Base-by-base conservation (phyloP, 768 basidiomycete species). In the Pseudohyphozyma bogoriensis region DNA sequence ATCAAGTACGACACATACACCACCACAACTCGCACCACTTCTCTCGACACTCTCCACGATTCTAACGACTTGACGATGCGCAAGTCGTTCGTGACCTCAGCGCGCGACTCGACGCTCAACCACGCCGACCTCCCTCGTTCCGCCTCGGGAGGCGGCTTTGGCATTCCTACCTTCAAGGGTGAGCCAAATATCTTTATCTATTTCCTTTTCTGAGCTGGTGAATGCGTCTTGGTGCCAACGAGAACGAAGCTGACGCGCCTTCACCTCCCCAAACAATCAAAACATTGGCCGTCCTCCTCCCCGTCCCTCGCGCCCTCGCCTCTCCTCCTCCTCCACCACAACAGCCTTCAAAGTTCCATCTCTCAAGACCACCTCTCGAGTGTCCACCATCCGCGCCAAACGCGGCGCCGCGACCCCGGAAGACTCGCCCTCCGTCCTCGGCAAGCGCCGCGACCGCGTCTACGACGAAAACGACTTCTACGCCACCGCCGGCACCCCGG, bases 401-500 rank as follows among this genome's bases (percentile, higher is more conserved):
- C 22, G 64, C 54, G 26, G 51, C 69, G 18, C 62, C 66, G 55
- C 47, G 51, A 69, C 10, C 60, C n/a, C n/a, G n/a, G n/a, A n/a
- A n/a, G n/a, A n/a, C n/a, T n/a, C 68, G 18, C 15, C 57, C 47
- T 64, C 65, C 31, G 46, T 67, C 18, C 62, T 44, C 58, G 26
- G 28, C 60, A 62, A 65, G 51, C 53, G 65, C 13, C 36, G 59
- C 6, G 33, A 62, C 8, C 53, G 64, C 60, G 32, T 54, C 62
- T 56, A 67, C 60, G 56, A 64, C 66, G 59, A 69, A 46, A 67
- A 68, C 64, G 53, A 62, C 46, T 68, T 64, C 63, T 64, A 66
- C 49, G 78, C 82, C 63, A 82, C 79, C 46, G 77, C 69, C 35
- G 73, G 74, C 46, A 28, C 42, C 5, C 74, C 74, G 9, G 81